Evolutionary conservation across 2,329 filamentous ascomycete genomes (phyloP).

Genomic region (Ceratocystis huliohia): DNA sequence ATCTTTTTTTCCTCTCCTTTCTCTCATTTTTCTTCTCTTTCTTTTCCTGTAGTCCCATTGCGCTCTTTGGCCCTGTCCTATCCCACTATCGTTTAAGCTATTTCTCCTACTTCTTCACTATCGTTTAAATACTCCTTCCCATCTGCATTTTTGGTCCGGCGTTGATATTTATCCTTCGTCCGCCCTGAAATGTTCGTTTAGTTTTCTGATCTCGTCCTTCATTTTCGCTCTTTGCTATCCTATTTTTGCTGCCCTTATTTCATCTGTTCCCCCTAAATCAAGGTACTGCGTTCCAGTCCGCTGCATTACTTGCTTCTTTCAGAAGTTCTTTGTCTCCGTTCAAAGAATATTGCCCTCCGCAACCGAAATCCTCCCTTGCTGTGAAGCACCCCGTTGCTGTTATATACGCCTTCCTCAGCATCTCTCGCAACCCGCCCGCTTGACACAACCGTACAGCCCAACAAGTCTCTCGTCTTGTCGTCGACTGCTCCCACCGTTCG

Average conservation of each 20-base stretch:
- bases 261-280: slow-evolving; percentile 8
- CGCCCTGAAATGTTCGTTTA: slow-evolving; percentile 5
- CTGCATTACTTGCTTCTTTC: slow-evolving; percentile 8
- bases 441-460: no score
- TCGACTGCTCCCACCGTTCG: no score
- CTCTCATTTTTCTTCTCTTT: background rate
- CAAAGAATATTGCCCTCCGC: background rate
- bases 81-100: slow-evolving; percentile 10
- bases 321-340: background rate
- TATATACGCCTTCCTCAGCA: slow-evolving; percentile 3
- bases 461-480: background rate
- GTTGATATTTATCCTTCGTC: background rate
- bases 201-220: slow-evolving; percentile 9
- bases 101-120: slow-evolving; percentile 7
- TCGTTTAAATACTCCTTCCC: slow-evolving; percentile 6
- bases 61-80: background rate
- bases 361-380: background rate
- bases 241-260: background rate
- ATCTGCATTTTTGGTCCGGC: background rate
- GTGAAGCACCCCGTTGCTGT: background rate
- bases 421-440: background rate
- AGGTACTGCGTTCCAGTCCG: slow-evolving; percentile 9
- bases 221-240: background rate
- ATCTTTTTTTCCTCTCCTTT: background rate
- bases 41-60: background rate